These are phyloP conservation scores for Calocybe cyanea DNA, from an alignment of 768 basidiomycete genomes.

Conservation along the genomic window DNA sequence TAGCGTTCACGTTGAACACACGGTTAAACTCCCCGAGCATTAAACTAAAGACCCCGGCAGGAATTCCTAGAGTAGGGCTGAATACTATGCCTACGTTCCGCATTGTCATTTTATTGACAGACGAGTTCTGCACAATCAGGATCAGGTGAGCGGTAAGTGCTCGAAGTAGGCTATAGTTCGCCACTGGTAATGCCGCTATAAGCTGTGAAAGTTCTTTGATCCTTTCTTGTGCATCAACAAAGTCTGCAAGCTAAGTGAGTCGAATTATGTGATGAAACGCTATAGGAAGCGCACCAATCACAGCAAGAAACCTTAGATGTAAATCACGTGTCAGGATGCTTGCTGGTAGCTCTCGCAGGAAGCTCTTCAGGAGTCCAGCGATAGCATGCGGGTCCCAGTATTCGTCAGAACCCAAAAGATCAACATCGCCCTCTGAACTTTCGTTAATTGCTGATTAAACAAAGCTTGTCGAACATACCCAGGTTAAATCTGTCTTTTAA, in stretches of 20 bases:
- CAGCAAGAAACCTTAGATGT: constrained; percentile 85
- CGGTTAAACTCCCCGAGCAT: constrained; percentile 92
- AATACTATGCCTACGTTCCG: constrained; percentile 98
- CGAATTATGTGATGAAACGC: constrained; percentile 1
- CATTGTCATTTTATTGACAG: constrained; percentile 97
- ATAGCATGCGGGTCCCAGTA: constrained; percentile 98
- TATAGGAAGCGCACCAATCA: constrained; percentile 70
- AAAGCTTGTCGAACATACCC: constrained; percentile 46
- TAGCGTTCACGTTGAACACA: constrained; percentile 81
- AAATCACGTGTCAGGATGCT: constrained; percentile 91
- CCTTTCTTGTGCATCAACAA: constrained; percentile 83
- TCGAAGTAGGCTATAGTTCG: constrained; percentile 91
- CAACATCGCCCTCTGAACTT: constrained; percentile 86
- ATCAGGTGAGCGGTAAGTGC: constrained; percentile 95
- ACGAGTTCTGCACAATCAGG: constrained; percentile 86
- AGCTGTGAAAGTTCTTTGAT: constrained; percentile 83
- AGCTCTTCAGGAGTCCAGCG: constrained; percentile 90
- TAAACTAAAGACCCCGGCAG: constrained; percentile 94
- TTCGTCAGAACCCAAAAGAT: constrained; percentile 83
- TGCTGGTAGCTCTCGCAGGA: constrained; percentile 87
- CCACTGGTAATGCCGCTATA: constrained; percentile 82
- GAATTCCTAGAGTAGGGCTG: constrained; percentile 95
- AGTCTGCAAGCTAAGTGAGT: constrained; percentile 48
- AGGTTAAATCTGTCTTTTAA: constrained; percentile 91
- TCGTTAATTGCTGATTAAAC: constrained; percentile 8